Evolutionary conservation across 1,139 yeast species (phyloP), one percentile per base, ranked within the genome.

Genomic region (Tardiomyces digboiensis): DNA sequence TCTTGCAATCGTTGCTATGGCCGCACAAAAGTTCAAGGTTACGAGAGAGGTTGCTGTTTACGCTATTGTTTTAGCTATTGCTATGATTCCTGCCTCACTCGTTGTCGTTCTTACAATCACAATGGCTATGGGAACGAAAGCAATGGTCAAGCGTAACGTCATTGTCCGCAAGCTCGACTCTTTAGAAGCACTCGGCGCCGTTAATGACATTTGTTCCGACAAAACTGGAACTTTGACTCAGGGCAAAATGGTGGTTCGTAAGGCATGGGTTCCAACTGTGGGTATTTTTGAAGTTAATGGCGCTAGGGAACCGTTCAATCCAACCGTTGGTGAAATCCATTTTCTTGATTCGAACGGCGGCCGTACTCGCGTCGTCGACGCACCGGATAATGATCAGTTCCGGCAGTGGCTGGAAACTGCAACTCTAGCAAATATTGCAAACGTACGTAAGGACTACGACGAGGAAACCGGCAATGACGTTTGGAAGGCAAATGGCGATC

Each of bases 401-500:
- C 49, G 58, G 21, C 58, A 67, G 23, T 82, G 84, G 81, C 62
- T 81, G 43, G 53, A 62, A 36, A 68, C 80, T 39, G 85, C 89
- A 7, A 72, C 88, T 1, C 63, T 84, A 53, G 91, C 91, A 33
- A 84, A 84, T 55, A 77, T 82, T 57, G 88, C 93, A 2, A 68
- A 71, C 18, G 76, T 83, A 19, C 70, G 68, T 49, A 63, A 71
- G 49, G 66, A 67, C 37, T 8, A 8, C 33, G 14, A 26, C 10
- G 8, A 5, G 8, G 33, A 26, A 5, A 43, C 45, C 20, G 56
- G 57, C 22, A 59, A 59, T 7, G 47, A 53, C n/a, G 66, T 64
- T 18, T 84, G 93, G 91, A 77, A 76, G 54, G 87, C 86, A n/a
- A 81, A 79, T 55, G 94, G 93, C 44, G 94, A 84, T 59, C 88